Evolutionary conservation across 345 rosid species (phyloP).

Genomic region (Viola odorata): DNA sequence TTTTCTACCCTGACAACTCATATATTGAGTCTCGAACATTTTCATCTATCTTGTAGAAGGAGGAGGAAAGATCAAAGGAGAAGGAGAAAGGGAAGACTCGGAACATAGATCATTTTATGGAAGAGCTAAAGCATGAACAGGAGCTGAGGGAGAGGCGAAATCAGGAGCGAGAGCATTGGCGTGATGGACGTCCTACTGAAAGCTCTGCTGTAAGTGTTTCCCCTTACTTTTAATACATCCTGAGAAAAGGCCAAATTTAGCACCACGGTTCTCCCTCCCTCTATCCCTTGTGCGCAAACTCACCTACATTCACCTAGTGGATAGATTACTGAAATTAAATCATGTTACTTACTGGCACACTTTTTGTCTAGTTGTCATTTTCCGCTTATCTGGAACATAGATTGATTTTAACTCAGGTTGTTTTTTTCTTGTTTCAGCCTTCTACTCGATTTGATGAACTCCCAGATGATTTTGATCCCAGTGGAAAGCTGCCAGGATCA

Average conservation of each 20-base stretch:
- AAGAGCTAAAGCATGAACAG: conserved; percentile 96
- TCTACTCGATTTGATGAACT: conserved; percentile 96
- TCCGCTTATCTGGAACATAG: too few species aligned
- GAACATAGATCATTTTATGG: conserved; percentile 96
- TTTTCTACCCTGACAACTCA: conserved; percentile 11
- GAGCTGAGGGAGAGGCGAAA: conserved; percentile 95
- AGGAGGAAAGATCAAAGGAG: conserved; percentile 73
- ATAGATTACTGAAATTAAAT: too few species aligned
- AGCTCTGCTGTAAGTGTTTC: conserved; percentile 52
- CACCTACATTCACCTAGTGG: too few species aligned
- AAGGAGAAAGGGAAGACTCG: conserved; percentile 84
- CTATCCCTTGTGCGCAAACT: too few species aligned
- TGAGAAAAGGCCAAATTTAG: background rate
- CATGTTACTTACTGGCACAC: too few species aligned
- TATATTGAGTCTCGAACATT: conserved; percentile 11
- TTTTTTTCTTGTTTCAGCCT: conserved; percentile 47
- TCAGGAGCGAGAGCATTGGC: conserved; percentile 79
- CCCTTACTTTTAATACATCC: background rate
- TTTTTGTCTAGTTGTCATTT: too few species aligned
- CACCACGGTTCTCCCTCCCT: background rate
- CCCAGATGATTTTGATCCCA: conserved; percentile 97
- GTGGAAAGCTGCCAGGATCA: conserved; percentile 91
- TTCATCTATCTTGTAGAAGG: conserved; percentile 42
- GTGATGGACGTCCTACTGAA: conserved; percentile 65
- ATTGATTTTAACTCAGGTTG: conserved; percentile 17